Evolutionary conservation across 2,329 filamentous ascomycete species (phyloP).

Genomic region (Ascochyta viciae-villosae): DNA sequence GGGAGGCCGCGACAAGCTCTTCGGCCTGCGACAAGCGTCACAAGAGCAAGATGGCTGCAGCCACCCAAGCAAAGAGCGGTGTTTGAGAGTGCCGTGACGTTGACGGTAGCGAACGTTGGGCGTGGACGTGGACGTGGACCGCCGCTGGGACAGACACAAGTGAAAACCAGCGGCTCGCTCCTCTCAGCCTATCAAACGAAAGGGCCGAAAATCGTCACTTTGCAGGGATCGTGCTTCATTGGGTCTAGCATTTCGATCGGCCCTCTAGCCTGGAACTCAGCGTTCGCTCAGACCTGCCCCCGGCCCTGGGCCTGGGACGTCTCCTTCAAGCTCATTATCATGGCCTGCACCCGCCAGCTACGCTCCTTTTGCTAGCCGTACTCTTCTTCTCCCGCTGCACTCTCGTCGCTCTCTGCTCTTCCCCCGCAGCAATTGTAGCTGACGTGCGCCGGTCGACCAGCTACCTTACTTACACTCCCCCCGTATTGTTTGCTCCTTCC

Average conservation of each 20-base stretch:
- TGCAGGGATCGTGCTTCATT: conserved; percentile 4
- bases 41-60: not conserved
- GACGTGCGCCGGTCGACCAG: conserved; percentile 27
- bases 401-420: conserved; percentile 19
- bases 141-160: conserved; percentile 9
- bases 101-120: conserved; percentile 3
- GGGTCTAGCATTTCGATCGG: conserved; percentile 14
- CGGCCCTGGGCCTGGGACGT: conserved; percentile 21
- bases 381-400: conserved; percentile 12
- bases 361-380: conserved; percentile 15
- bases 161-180: conserved; percentile 13
- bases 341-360: conserved; percentile 21
- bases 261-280: conserved; percentile 21
- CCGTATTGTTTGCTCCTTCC: conserved; percentile 23
- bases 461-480: conserved; percentile 7
- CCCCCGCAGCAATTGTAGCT: conserved; percentile 23
- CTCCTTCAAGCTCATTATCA: conserved; percentile 23
- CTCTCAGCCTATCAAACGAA: conserved; percentile 15
- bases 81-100: not conserved
- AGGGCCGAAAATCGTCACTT: conserved; percentile 14
- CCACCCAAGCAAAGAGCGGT: not conserved
- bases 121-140: conserved; percentile 11
- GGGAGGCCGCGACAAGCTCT: conserved; percentile 3
- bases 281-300: conserved; percentile 28
- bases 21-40: not conserved